Evolutionary conservation across 768 basidiomycete genomes (phyloP).

Genomic region (Auriculariales sp.): DNA sequence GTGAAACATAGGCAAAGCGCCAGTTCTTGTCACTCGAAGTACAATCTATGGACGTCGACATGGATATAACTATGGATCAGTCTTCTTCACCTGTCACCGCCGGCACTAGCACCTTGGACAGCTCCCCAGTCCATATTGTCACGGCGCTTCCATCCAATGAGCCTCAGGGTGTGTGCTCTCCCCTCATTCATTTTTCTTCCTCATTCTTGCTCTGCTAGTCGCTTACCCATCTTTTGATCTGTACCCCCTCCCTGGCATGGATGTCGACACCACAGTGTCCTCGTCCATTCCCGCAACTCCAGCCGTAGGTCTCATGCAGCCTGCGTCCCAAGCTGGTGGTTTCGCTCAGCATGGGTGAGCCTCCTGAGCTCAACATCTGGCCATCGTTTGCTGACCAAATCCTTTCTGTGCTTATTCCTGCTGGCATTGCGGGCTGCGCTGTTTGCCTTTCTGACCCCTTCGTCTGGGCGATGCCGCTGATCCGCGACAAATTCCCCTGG

Average conservation of each 20-base stretch:
- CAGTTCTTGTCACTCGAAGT: not conserved
- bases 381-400: too few species aligned
- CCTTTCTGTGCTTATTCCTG: too few species aligned
- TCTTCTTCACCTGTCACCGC: slow-evolving; percentile 3
- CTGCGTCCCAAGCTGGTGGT: slow-evolving; percentile 16
- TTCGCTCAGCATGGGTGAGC: slow-evolving; percentile 65
- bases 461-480: too few species aligned
- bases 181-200: not conserved
- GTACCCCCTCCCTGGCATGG: slow-evolving; percentile 35
- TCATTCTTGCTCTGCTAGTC: not conserved
- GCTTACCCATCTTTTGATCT: slow-evolving; percentile 43
- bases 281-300: not conserved
- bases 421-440: too few species aligned
- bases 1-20: slow-evolving; percentile 1
- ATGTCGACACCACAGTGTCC: not conserved
- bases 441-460: too few species aligned
- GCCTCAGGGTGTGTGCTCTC: not conserved
- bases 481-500: too few species aligned
- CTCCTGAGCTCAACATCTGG: not conserved
- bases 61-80: slow-evolving; percentile 1
- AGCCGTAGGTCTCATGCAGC: slow-evolving; percentile 51
- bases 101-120: not conserved
- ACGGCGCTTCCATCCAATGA: not conserved
- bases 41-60: slow-evolving; percentile 4
- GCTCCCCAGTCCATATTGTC: not conserved